Evolutionary conservation across 345 rosid genomes (phyloP).

Genomic region (Citrus medica): DNA sequence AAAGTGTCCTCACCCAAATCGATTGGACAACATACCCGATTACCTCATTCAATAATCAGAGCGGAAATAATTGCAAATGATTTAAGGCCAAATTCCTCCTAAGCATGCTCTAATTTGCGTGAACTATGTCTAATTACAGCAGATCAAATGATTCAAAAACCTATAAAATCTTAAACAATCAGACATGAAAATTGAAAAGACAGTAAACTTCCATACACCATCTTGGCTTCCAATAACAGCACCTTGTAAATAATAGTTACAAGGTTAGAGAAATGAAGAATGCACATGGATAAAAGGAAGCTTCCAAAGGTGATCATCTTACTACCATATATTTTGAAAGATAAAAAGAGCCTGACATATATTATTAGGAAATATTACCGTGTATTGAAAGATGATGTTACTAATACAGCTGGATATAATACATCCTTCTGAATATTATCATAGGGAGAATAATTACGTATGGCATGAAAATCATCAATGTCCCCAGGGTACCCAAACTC

Average conservation of each 20-base stretch:
- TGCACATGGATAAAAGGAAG: not conserved
- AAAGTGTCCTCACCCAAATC: not conserved
- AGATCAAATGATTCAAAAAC: not conserved
- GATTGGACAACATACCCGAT: not conserved
- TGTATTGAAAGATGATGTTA: conserved; percentile 82
- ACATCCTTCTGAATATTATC: conserved; percentile 76
- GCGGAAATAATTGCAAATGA: not conserved
- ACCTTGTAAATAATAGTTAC: not conserved
- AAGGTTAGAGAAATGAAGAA: not conserved
- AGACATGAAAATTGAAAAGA: not conserved
- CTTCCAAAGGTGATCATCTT: not conserved
- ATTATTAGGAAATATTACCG: conserved; percentile 37
- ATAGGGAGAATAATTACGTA: conserved; percentile 73
- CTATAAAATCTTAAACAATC: not conserved
- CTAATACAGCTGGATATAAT: conserved; percentile 72
- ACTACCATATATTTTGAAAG: not conserved
- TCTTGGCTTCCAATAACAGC: not conserved
- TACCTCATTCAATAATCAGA: not conserved
- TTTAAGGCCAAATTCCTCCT: not conserved
- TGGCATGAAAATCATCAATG: conserved; percentile 70
- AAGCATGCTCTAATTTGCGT: not conserved
- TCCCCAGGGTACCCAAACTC: conserved; percentile 93
- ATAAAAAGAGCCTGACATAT: not conserved
- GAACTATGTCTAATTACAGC: not conserved
- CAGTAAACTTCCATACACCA: not conserved